These are phyloP conservation scores for Hypoxylon sp. DNA, from an alignment of 2,329 filamentous ascomycete species.

Conservation along the genomic window DNA sequence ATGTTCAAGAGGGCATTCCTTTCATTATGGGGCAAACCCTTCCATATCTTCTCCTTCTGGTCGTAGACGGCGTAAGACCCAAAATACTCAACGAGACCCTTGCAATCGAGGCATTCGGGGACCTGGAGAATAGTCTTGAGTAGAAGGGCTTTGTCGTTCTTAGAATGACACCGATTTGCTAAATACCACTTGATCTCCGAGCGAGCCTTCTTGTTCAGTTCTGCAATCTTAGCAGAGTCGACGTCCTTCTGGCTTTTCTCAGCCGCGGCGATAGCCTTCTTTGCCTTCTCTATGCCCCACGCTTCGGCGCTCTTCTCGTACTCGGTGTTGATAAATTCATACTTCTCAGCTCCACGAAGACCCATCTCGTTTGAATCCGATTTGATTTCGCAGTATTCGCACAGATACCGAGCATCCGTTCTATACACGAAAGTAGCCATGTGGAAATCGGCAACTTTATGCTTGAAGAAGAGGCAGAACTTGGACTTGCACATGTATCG, in stretches of 20 bases:
- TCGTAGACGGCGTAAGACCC: slow-evolving; percentile 19
- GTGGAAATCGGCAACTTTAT: slow-evolving; percentile 20
- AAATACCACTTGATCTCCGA: slow-evolving; percentile 29
- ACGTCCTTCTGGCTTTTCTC: slow-evolving; percentile 14
- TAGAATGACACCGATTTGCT: neutral
- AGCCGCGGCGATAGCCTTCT: neutral
- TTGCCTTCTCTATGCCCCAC: neutral
- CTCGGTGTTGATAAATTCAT: neutral
- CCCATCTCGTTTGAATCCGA: slow-evolving; percentile 1
- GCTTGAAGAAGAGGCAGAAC: slow-evolving; percentile 38
- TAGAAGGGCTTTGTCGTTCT: neutral
- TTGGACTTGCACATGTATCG: neutral
- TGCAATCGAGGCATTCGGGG: slow-evolving; percentile 18
- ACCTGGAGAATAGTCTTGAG: slow-evolving; percentile 32
- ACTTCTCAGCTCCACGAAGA: slow-evolving; percentile 3
- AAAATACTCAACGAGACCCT: slow-evolving; percentile 14
- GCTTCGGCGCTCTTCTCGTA: slow-evolving; percentile 10
- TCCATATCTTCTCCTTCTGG: neutral
- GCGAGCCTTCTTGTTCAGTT: slow-evolving; percentile 16
- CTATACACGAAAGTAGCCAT: slow-evolving; percentile 5
- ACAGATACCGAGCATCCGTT: neutral
- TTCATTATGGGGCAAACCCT: neutral
- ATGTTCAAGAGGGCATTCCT: neutral
- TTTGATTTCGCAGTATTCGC: slow-evolving; percentile 19
- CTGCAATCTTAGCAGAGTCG: neutral